These are phyloP conservation scores for Plantago ovata DNA, from an alignment of 257 asterid genomes.

Conservation along the genomic window DNA sequence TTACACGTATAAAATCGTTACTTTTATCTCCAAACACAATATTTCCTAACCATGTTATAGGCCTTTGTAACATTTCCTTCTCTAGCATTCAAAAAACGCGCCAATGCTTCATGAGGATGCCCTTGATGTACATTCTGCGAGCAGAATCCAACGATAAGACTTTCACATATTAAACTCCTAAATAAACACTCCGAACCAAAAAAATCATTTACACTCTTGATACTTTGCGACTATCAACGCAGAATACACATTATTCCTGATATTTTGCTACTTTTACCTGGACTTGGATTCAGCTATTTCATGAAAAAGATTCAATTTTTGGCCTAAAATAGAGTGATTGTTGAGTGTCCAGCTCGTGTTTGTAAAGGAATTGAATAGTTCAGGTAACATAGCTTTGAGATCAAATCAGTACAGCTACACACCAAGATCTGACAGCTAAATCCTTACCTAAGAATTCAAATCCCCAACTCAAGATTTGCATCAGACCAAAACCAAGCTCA, in stretches of 20 bases:
- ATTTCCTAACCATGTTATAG: conserved; percentile 52
- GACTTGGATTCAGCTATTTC: too few relatives aligned
- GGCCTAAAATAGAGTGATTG: neutral
- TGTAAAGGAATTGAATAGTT: too few relatives aligned
- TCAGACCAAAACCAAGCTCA: neutral
- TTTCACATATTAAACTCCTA: neutral
- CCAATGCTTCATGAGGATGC: conserved; percentile 49
- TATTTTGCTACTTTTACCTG: too few relatives aligned
- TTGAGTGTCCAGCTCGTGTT: neutral
- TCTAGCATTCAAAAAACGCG: conserved; percentile 65
- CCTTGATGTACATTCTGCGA: conserved; percentile 71
- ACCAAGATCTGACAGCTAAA: too few relatives aligned
- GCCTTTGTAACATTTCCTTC: conserved; percentile 67
- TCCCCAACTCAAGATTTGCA: too few relatives aligned
- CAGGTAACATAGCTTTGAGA: too few relatives aligned
- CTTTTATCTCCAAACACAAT: neutral
- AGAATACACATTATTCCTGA: too few relatives aligned
- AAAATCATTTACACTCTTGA: too few relatives aligned
- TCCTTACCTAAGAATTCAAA: too few relatives aligned
- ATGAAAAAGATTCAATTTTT: neutral
- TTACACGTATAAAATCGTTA: conserved; percentile 10
- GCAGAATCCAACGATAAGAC: conserved; percentile 13
- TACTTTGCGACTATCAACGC: too few relatives aligned
- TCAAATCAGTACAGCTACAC: too few relatives aligned
- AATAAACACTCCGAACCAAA: neutral